Percentiles rank a stretch among this genome's conserved stretches.
These are phyloP conservation scores for Peronospora destructor DNA, from an alignment of 352 stramenopile genomes.

Conservation along the genomic window DNA sequence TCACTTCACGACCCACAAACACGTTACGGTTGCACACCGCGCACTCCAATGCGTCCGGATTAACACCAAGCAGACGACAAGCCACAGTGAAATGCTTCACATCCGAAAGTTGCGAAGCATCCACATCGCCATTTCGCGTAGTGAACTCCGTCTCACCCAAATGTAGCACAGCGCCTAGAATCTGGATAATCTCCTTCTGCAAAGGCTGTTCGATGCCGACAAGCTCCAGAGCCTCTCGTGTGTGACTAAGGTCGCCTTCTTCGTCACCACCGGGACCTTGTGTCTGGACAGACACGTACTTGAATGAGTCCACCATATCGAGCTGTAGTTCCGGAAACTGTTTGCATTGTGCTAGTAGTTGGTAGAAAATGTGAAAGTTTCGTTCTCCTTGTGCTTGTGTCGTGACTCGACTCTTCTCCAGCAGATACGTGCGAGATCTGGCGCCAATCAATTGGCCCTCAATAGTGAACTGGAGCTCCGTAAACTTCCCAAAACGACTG, in stretches of 20 bases:
- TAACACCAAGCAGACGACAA: constrained; percentile 53
- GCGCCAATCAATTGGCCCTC: constrained; percentile 73
- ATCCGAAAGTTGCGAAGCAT: constrained; percentile 62
- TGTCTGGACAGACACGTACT: constrained; percentile 52
- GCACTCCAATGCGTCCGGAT: constrained; percentile 47
- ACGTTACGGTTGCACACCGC: constrained; percentile 78
- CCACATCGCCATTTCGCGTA: constrained; percentile 62
- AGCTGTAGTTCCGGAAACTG: constrained; percentile 60
- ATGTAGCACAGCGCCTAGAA: constrained; percentile 87
- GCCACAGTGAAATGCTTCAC: constrained; percentile 48
- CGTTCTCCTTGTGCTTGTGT: constrained; percentile 79
- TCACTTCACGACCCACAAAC: constrained; percentile 73
- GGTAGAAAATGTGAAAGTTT: constrained; percentile 94
- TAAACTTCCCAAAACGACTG: constrained; percentile 84
- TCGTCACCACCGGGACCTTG: constrained; percentile 35
- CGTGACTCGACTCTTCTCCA: constrained; percentile 90
- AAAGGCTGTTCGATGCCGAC: constrained; percentile 81
- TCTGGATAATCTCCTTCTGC: constrained; percentile 84
- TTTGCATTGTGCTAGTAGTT: constrained; percentile 64
- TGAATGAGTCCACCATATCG: constrained; percentile 38
- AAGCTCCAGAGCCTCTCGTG: constrained; percentile 79
- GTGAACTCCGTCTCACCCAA: constrained; percentile 89
- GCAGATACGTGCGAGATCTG: constrained; percentile 83
- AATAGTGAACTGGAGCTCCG: constrained; percentile 72
- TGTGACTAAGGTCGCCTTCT: constrained; percentile 60